Evolutionary conservation across 1,139 yeast genomes (phyloP).

Genomic region (Trichomonascaceae sp.): DNA sequence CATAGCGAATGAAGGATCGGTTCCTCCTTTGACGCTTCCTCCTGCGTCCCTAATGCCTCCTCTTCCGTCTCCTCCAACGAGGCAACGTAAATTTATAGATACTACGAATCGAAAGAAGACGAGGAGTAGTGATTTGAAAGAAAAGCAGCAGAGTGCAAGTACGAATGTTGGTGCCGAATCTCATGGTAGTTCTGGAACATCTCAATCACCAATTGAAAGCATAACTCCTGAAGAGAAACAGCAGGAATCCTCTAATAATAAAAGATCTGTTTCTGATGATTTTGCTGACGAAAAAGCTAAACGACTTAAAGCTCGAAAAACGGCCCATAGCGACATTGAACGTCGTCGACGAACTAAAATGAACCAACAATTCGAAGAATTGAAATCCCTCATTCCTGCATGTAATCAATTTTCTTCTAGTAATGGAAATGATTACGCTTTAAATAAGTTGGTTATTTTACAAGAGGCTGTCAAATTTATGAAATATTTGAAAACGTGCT

Average conservation of each 20-base stretch:
- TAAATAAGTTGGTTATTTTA: constrained; percentile 73
- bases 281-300: constrained; percentile 14
- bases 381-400: constrained; percentile 72
- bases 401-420: constrained; percentile 44
- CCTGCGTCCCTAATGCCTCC: not conserved
- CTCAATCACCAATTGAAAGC: not conserved
- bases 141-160: not conserved
- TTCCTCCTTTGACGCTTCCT: constrained; percentile 4
- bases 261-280: constrained; percentile 2
- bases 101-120: not conserved
- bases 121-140: not conserved
- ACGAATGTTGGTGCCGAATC: not conserved
- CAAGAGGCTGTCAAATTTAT: constrained; percentile 80
- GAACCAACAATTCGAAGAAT: constrained; percentile 77
- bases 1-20: not conserved
- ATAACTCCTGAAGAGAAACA: not conserved
- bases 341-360: constrained; percentile 72
- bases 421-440: constrained; percentile 45
- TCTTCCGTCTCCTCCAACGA: not conserved
- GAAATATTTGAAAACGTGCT: constrained; percentile 49
- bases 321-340: constrained; percentile 73
- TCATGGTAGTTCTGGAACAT: not conserved
- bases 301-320: constrained; percentile 41
- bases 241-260: not conserved
- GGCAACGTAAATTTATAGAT: not conserved